Base-by-base conservation (phyloP, 805 yeast genomes). In the Saccharomycopsis javanensis region DNA sequence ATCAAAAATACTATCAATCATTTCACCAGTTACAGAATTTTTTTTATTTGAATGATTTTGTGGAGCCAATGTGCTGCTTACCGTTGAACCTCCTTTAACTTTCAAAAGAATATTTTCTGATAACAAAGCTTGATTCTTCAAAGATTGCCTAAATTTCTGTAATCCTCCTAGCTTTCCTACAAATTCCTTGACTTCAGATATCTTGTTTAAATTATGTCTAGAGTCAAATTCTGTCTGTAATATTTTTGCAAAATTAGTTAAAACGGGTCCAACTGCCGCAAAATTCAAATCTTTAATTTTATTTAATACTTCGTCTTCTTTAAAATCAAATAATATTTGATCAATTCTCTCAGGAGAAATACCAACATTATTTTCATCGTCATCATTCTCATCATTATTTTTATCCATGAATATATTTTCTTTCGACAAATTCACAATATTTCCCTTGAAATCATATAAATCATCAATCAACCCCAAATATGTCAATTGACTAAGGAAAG, bases 381-480 rank as follows among this genome's bases (percentile, higher is more conserved):
- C 45, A 42, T 55, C 20, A n/a, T n/a, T n/a, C n/a, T n/a, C n/a
- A 11, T 42, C 48, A 18, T 42, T 16, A 42, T 16, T 6, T 7
- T 53, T 56, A 15, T 54, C 52, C 28, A 25, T 25, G 2, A 57
- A 30, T n/a, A 56, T 53, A n/a, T 30, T 16, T 28, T 67, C 65
- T 7, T 59, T 65, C 34, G 64, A 61, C 20, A 70, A 48, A 23
- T 63, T 65, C 1, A 68, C 62, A 3, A 66, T 71, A 59, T 76
- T 77, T 11, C 75, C 66, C 13, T 76, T 72, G 5, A 84, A 71
- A 4, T 79, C 81, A 62, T 81, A 75, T 11, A 81, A 67, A 63
- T 91, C 97, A 67, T 87, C 91, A 20, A 90, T 72, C 15, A 94
- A 72, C 0, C 98, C 99, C 16, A 79, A 74, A 67, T 91, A 92